These are phyloP conservation scores for Aspergillus sp. DNA, from an alignment of 2,329 filamentous ascomycete genomes.

Conservation along the genomic window DNA sequence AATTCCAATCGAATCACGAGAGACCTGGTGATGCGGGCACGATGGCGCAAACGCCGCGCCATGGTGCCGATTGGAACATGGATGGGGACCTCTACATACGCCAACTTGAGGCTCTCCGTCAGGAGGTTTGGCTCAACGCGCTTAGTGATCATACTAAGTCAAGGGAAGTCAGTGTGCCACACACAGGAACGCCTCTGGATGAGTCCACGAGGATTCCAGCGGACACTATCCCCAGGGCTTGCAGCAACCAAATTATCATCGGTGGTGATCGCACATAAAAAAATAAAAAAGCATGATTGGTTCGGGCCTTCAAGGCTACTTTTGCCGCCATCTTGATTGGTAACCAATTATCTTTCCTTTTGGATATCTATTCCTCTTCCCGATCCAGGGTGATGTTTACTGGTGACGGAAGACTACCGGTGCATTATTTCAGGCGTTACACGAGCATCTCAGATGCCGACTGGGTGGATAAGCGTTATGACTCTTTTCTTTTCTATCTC, in stretches of 20 bases:
- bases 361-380: neutral
- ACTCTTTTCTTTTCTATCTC: conserved; percentile 5
- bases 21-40: neutral
- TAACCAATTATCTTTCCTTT: neutral
- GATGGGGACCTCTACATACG: conserved; percentile 74
- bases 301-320: neutral
- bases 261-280: conserved; percentile 34
- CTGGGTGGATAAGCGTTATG: conserved; percentile 26
- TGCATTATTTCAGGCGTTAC: conserved; percentile 28
- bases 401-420: neutral
- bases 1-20: neutral
- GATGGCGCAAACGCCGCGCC: conserved; percentile 8
- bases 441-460: conserved; percentile 24
- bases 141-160: conserved; percentile 63
- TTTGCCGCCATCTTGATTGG: neutral
- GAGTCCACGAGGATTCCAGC: conserved; percentile 26
- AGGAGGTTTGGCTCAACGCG: conserved; percentile 82
- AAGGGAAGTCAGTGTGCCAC: conserved; percentile 23
- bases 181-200: conserved; percentile 25
- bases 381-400: neutral
- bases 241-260: conserved; percentile 34
- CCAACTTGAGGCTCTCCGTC: conserved; percentile 78
- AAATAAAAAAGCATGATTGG: conserved; percentile 5
- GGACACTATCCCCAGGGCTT: conserved; percentile 27
- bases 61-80: conserved; percentile 31